These are phyloP conservation scores for Candida pseudoglaebosa DNA, from an alignment of 805 yeast species.

Conservation along the genomic window DNA sequence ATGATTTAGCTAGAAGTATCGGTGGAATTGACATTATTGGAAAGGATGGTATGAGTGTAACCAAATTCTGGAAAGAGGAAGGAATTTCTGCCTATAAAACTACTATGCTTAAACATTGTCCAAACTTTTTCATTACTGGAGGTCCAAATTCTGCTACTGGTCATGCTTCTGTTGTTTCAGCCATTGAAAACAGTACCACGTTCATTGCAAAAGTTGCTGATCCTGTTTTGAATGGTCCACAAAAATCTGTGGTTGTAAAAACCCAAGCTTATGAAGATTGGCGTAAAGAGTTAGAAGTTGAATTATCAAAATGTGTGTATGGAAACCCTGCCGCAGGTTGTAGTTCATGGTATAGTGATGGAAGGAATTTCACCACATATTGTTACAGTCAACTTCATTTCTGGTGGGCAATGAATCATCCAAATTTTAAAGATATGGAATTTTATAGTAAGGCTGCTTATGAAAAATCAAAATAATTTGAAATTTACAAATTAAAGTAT, in stretches of 20 bases:
- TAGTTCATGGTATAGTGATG: conserved; percentile 33
- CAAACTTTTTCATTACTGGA: conserved; percentile 31
- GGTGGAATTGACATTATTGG: conserved; percentile 21
- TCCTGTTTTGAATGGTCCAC: conserved; percentile 24
- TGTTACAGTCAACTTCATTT: conserved; percentile 33
- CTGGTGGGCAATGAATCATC: conserved; percentile 24
- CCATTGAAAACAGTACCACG: conserved; percentile 31
- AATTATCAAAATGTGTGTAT: conserved; percentile 27
- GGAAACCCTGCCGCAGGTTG: conserved; percentile 41
- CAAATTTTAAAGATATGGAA: conserved; percentile 23
- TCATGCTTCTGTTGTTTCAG: conserved; percentile 37
- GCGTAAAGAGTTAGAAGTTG: conserved; percentile 24
- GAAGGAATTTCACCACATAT: conserved; percentile 31
- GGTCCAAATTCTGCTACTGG: conserved; percentile 44
- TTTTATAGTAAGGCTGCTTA: conserved; percentile 3
- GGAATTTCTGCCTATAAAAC: conserved; percentile 37
- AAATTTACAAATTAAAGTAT: too few species aligned
- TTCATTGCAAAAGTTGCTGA: conserved; percentile 20
- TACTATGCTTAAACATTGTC: conserved; percentile 26
- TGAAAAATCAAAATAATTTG: background rate
- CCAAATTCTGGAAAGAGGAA: conserved; percentile 24
- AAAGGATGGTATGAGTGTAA: conserved; percentile 18
- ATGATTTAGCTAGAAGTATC: conserved; percentile 20
- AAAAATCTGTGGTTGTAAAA: conserved; percentile 28
- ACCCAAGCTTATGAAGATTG: conserved; percentile 30